Base-by-base conservation (phyloP, 164 flowering plant species). In the Echeveria elegans region DNA sequence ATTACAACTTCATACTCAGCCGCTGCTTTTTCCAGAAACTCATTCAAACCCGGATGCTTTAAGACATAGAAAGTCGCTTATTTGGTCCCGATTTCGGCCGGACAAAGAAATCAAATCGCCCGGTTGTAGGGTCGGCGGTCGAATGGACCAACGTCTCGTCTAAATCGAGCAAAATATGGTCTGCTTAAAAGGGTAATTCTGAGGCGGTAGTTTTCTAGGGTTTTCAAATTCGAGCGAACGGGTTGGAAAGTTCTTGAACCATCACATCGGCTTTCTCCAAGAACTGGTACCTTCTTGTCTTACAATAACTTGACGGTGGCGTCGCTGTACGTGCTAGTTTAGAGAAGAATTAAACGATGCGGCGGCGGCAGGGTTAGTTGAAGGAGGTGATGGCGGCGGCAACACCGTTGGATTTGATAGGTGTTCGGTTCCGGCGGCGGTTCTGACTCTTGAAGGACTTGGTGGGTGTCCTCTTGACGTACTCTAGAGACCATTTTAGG, bases 61-160 rank as follows among this genome's bases (percentile, higher is more conserved):
- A 77, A 19, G 23, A 92, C 97, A 66, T 85, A 90, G 59, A 88
- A 84, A 16, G 64, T 83, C 72, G 84, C 31, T 0, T 40, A 10
- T 63, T 80, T 78, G 9, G 91, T 86, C 9, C 83, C 84, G 53
- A 92, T 86, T 47, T 4, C 14, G 96, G 95, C 64, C 79, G 73
- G 6, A 92, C 92, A 0, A 85, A 65, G 79, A 90, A 92, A 73
- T 92, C 96, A 75, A 67, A 90, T 73, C 48, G 75, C 32, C 74
- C 75, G 0, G 96, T 87, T 0, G 92, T 88, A 6, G 82, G 82
- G 48, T 76, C 84, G 0, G 82, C 10, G 23, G 69, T 68, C 38
- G 97, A 85, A 68, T 92, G 96, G 15, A 92, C 71, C 66, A 90
- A 71, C 1, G 96, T 92, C 71, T 92, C 93, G 68, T 92, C 98